Conservation (phyloP, 768 basidiomycete genomes). For the Lepiota brunneoincarnata region DNA sequence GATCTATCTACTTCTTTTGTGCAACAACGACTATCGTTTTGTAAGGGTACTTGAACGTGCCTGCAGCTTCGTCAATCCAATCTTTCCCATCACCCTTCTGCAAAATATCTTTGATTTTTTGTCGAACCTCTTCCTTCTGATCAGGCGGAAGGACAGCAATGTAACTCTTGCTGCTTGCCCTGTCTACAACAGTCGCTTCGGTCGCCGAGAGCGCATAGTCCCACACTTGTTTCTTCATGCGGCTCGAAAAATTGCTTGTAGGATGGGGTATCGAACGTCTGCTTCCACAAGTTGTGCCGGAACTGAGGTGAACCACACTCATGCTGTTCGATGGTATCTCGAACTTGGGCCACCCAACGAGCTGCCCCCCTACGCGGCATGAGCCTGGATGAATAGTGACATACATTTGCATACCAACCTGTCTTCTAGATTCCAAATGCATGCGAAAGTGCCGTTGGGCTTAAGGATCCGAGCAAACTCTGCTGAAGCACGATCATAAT, state of each 20-base stretch:
- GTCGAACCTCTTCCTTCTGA: slow-evolving; percentile 51
- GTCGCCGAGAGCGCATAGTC: slow-evolving; percentile 50
- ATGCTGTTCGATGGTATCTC: slow-evolving; percentile 64
- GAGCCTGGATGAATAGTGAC: not conserved
- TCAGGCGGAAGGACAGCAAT: slow-evolving; percentile 59
- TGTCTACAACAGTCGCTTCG: slow-evolving; percentile 54
- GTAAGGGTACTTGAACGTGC: slow-evolving; percentile 82
- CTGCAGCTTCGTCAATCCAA: slow-evolving; percentile 75
- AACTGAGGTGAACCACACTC: slow-evolving; percentile 82
- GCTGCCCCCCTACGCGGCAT: slow-evolving; percentile 45
- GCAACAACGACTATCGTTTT: slow-evolving; percentile 58
- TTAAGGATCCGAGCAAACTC: slow-evolving; percentile 84
- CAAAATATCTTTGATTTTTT: slow-evolving; percentile 54
- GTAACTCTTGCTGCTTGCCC: slow-evolving; percentile 85
- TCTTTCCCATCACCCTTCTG: slow-evolving; percentile 55
- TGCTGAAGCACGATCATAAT: slow-evolving; percentile 64
- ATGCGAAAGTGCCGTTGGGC: slow-evolving; percentile 63
- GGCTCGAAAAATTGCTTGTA: slow-evolving; percentile 61
- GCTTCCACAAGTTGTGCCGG: slow-evolving; percentile 72
- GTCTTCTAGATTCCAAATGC: slow-evolving; percentile 94
- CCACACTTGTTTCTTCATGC: slow-evolving; percentile 57
- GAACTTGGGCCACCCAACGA: slow-evolving; percentile 72
- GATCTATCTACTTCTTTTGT: slow-evolving; percentile 24
- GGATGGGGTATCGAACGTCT: slow-evolving; percentile 57
- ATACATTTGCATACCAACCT: slow-evolving; percentile 34